Evolutionary conservation across 2,329 filamentous ascomycete genomes (phyloP).

Genomic region (Pseudonectria foliicola): DNA sequence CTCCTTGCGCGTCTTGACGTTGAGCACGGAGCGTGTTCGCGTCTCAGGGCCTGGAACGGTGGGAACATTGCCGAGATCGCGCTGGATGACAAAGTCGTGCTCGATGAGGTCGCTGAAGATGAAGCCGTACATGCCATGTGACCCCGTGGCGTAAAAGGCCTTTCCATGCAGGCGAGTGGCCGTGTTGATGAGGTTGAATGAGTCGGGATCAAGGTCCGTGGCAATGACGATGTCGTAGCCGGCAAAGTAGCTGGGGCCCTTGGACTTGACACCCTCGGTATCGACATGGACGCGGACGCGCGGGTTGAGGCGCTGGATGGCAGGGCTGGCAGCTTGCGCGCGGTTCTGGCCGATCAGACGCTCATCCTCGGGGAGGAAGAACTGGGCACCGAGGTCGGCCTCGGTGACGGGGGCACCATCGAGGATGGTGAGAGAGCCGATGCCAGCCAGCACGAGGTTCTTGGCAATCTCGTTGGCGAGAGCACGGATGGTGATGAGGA

Average conservation of each 20-base stretch:
- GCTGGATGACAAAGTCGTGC: slow-evolving; percentile 84
- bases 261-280: slow-evolving; percentile 56
- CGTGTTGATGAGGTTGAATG: slow-evolving; percentile 74
- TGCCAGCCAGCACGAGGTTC: slow-evolving; percentile 89
- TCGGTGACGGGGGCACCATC: slow-evolving; percentile 71
- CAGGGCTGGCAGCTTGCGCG: slow-evolving; percentile 69
- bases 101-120: slow-evolving; percentile 89
- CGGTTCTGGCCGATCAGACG: slow-evolving; percentile 72
- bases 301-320: slow-evolving; percentile 81
- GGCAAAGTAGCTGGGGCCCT: slow-evolving; percentile 67
- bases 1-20: slow-evolving; percentile 63
- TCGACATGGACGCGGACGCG: slow-evolving; percentile 72
- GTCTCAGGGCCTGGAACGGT: slow-evolving; percentile 60
- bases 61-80: slow-evolving; percentile 69
- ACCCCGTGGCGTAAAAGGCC: slow-evolving; percentile 82
- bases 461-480: slow-evolving; percentile 94
- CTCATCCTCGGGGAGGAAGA: slow-evolving; percentile 65
- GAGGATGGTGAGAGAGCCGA: slow-evolving; percentile 81
- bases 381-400: slow-evolving; percentile 73
- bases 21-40: slow-evolving; percentile 67
- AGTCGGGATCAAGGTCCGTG: slow-evolving; percentile 73
- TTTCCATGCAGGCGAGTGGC: slow-evolving; percentile 70
- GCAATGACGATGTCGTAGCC: slow-evolving; percentile 82
- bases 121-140: slow-evolving; percentile 89
- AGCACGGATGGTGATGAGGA: slow-evolving; percentile 80